A percentile compares a stretch with the other conserved stretches of the same genome.
Conservation (phyloP, 108 stramenopile species). For the Halocafeteria seosinensis region DNA sequence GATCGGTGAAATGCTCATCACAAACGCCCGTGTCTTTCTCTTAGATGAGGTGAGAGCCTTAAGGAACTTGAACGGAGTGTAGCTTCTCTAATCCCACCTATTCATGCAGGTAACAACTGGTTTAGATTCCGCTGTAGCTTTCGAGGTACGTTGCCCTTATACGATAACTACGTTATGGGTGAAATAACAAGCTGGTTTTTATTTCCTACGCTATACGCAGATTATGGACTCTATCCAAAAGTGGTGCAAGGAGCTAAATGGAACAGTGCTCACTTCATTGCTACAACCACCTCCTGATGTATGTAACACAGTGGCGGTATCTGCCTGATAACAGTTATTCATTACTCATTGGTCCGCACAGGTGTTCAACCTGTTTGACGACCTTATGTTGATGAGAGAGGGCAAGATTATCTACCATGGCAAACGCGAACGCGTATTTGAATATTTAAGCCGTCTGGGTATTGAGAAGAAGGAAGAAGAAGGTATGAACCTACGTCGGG, state of each 20-base stretch:
- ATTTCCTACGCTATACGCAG: too few relatives aligned
- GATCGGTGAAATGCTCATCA: slow-evolving; percentile 53
- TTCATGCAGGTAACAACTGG: slow-evolving; percentile 60
- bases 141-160: too few relatives aligned
- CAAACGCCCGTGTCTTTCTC: slow-evolving; percentile 22
- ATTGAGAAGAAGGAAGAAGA: too few relatives aligned
- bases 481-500: too few relatives aligned
- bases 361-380: slow-evolving; percentile 69
- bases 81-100: too few relatives aligned
- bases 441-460: too few relatives aligned
- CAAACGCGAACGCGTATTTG: slow-evolving; percentile 38
- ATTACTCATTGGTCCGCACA: too few relatives aligned
- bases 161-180: too few relatives aligned
- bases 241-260: slow-evolving; percentile 15
- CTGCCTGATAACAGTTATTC: too few relatives aligned
- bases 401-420: slow-evolving; percentile 62
- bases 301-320: too few relatives aligned
- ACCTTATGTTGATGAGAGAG: slow-evolving; percentile 55
- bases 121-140: slow-evolving; percentile 54
- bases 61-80: too few relatives aligned
- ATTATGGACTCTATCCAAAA: slow-evolving; percentile 38
- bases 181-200: too few relatives aligned
- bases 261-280: slow-evolving; percentile 44
- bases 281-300: slow-evolving; percentile 80
- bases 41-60: slow-evolving; percentile 52